phyloP scores from a whole-genome alignment of 768 basidiomycete genomes.

The Rhizopogon salebrosus region DNA sequence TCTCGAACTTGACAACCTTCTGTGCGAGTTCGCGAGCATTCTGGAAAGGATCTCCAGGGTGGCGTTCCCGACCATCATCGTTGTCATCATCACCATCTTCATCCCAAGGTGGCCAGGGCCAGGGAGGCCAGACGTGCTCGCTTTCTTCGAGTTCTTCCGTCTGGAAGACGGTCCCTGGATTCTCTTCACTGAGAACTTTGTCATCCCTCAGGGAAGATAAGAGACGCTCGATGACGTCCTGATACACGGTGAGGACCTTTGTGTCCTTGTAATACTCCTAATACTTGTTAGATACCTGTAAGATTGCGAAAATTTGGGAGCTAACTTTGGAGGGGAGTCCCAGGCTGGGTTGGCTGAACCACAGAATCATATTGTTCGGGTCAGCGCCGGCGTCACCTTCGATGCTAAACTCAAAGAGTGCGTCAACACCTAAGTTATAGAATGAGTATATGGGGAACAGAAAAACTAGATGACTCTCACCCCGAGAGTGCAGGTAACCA shows the following conservation, averaged over 20 bases:
- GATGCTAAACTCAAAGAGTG: constrained; percentile 74
- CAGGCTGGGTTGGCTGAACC: constrained; percentile 77
- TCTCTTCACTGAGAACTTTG: constrained; percentile 17
- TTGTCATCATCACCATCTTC: constrained; percentile 47
- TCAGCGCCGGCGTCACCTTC: constrained; percentile 87
- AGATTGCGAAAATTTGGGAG: background rate
- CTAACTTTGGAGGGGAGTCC: constrained; percentile 84
- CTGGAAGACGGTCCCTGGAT: constrained; percentile 27
- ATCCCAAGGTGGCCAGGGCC: constrained; percentile 87
- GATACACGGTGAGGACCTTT: constrained; percentile 63
- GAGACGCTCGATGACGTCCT: constrained; percentile 60
- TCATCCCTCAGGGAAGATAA: constrained; percentile 54
- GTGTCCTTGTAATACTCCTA: constrained; percentile 90
- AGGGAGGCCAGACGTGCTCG: constrained; percentile 60
- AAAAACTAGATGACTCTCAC: constrained; percentile 32
- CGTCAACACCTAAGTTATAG: constrained; percentile 55
- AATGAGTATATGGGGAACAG: background rate
- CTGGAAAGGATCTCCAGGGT: constrained; percentile 27
- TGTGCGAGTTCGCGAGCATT: constrained; percentile 61
- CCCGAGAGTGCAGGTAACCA: constrained; percentile 83
- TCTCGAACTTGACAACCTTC: constrained; percentile 74
- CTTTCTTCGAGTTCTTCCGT: constrained; percentile 31
- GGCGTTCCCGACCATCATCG: constrained; percentile 29
- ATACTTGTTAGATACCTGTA: constrained; percentile 1
- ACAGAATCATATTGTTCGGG: constrained; percentile 79